Percentiles rank a stretch among this genome's conserved stretches.
Evolutionary conservation across 2,329 filamentous ascomycete species (phyloP).

Genomic region (Aspergillus japonicus): DNA sequence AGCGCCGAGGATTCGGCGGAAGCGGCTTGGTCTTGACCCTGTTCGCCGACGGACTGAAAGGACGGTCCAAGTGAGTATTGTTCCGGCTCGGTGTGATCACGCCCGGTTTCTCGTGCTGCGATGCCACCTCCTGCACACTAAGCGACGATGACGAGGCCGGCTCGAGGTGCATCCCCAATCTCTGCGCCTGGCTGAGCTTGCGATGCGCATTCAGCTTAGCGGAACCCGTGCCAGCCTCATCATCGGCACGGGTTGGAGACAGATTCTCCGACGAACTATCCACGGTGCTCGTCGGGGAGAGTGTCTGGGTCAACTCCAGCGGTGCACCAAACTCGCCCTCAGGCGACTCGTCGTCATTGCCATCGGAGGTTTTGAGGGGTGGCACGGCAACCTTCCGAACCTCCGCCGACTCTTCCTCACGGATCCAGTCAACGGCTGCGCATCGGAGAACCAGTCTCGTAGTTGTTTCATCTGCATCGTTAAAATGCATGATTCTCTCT

Average conservation of each 20-base stretch:
- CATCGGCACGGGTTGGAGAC: slow-evolving; percentile 36
- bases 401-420: slow-evolving; percentile 29
- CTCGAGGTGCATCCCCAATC: slow-evolving; percentile 68
- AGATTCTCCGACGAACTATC: slow-evolving; percentile 49
- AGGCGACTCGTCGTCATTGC: slow-evolving; percentile 10
- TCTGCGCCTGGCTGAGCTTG: slow-evolving; percentile 26
- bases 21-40: slow-evolving; percentile 40
- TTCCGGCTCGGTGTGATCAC: slow-evolving; percentile 73
- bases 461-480: slow-evolving; percentile 51
- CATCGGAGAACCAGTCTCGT: slow-evolving; percentile 48
- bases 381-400: slow-evolving; percentile 15
- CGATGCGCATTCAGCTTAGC: slow-evolving; percentile 25
- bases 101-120: slow-evolving; percentile 77
- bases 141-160: slow-evolving; percentile 69
- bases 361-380: slow-evolving; percentile 10
- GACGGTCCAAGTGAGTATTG: slow-evolving; percentile 30
- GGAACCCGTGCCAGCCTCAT: slow-evolving; percentile 23
- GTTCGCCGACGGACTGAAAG: slow-evolving; percentile 11
- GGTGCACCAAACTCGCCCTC: slow-evolving; percentile 23
- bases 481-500: slow-evolving; percentile 50
- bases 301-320: slow-evolving; percentile 40
- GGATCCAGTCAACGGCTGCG: slow-evolving; percentile 48
- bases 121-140: slow-evolving; percentile 75
- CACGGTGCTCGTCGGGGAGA: slow-evolving; percentile 28
- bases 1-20: slow-evolving; percentile 45